Conservation (phyloP, 306 rosid species). For the Gastrolobium bilobum region DNA sequence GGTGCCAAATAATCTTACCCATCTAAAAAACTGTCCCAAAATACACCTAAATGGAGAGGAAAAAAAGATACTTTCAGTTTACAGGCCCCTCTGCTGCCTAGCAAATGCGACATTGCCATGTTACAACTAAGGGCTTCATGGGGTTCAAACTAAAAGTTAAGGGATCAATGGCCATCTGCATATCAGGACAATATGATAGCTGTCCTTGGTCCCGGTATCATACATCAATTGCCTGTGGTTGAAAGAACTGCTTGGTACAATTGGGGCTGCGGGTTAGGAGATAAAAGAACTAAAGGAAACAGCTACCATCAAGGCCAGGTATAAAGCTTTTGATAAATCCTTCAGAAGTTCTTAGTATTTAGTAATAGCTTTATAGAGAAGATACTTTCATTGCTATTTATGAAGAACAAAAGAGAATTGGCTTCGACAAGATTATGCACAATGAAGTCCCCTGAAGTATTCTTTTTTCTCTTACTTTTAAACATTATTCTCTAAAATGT, state of each 20-base stretch:
- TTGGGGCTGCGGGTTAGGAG: conserved; percentile 30
- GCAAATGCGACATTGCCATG: conserved; percentile 57
- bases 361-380: background rate
- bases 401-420: background rate
- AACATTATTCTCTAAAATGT: background rate
- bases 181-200: conserved; percentile 44
- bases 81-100: conserved; percentile 44
- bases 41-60: background rate
- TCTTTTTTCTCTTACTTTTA: conserved; percentile 4
- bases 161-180: conserved; percentile 46
- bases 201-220: conserved; percentile 53
- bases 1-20: too few relatives aligned
- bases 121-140: conserved; percentile 52
- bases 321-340: conserved; percentile 16
- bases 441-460: background rate
- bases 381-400: conserved; percentile 24
- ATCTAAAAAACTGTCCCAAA: background rate
- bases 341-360: background rate
- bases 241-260: conserved; percentile 45
- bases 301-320: conserved; percentile 11
- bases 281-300: conserved; percentile 32
- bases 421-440: background rate
- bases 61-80: background rate
- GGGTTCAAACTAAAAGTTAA: conserved; percentile 27
- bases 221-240: conserved; percentile 45